phyloP scores from a whole-genome alignment of 164 flowering plant species.

The Taxillus chinensis region DNA sequence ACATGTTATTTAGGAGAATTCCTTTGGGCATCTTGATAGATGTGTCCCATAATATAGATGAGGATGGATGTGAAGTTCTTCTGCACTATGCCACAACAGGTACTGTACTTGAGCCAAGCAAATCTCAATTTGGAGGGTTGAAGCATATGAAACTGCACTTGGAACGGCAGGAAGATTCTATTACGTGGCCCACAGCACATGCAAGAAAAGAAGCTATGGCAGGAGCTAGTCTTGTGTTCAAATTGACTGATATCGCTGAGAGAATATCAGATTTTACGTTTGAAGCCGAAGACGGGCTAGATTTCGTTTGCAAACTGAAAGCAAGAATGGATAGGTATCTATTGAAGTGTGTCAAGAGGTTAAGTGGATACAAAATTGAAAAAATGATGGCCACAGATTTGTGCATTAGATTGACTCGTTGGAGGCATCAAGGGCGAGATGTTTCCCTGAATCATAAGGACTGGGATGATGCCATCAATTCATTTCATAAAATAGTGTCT shows the following conservation, averaged over 20 bases:
- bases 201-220: slow-evolving; percentile 24
- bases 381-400: slow-evolving; percentile 31
- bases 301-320: slow-evolving; percentile 35
- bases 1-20: slow-evolving; percentile 30
- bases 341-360: slow-evolving; percentile 36
- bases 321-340: slow-evolving; percentile 29
- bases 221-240: slow-evolving; percentile 44
- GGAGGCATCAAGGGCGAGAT: slow-evolving; percentile 43
- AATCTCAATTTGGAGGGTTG: slow-evolving; percentile 12
- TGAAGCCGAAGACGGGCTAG: slow-evolving; percentile 32
- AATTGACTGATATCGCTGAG: slow-evolving; percentile 39
- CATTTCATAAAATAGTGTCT: slow-evolving; percentile 19
- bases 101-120: slow-evolving; percentile 11
- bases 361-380: slow-evolving; percentile 19
- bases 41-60: slow-evolving; percentile 18
- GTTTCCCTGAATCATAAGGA: slow-evolving; percentile 20
- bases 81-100: slow-evolving; percentile 66
- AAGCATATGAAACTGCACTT: slow-evolving; percentile 13
- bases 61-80: slow-evolving; percentile 36
- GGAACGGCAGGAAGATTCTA: slow-evolving; percentile 1
- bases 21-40: slow-evolving; percentile 54
- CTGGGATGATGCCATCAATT: slow-evolving; percentile 22
- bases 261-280: slow-evolving; percentile 31
- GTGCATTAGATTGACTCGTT: slow-evolving; percentile 28
- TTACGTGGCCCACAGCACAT: slow-evolving; percentile 8